A percentile compares a stretch with the other conserved stretches of the same genome.
These are phyloP conservation scores for Trichophyton verrucosum DNA, from an alignment of 2,329 filamentous ascomycete genomes.

Conservation along the genomic window DNA sequence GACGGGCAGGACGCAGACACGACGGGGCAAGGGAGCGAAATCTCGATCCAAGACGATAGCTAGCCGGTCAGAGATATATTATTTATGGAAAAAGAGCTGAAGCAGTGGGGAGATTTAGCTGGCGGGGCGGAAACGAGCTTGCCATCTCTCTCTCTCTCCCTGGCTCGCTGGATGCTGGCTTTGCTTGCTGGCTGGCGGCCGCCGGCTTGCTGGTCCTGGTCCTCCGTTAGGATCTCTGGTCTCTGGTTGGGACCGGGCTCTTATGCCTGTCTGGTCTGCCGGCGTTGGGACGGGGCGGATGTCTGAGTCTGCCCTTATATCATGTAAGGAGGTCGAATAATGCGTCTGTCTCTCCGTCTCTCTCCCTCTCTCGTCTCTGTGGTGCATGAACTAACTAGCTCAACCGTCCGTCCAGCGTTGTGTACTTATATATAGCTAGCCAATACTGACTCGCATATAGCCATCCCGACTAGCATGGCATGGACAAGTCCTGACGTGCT, in stretches of 20 bases:
- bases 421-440: background rate
- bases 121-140: conserved; percentile 3
- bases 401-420: too few relatives aligned
- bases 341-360: background rate
- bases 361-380: background rate
- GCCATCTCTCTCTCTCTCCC: background rate
- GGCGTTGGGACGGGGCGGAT: too few relatives aligned
- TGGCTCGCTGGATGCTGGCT: too few relatives aligned
- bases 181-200: too few relatives aligned
- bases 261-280: too few relatives aligned
- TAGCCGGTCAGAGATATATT: background rate
- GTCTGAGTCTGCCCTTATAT: too few relatives aligned
- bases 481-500: background rate
- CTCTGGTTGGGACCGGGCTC: too few relatives aligned
- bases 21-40: background rate
- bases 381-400: background rate
- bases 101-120: conserved; percentile 2
- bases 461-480: background rate
- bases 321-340: too few relatives aligned
- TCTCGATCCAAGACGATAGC: background rate
- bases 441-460: background rate
- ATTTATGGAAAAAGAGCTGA: background rate
- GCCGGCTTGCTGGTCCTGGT: too few relatives aligned
- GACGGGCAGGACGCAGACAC: too few relatives aligned
- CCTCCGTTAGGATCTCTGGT: too few relatives aligned